Conservation (phyloP, 805 yeast species). For the Teunomyces tritomae region DNA sequence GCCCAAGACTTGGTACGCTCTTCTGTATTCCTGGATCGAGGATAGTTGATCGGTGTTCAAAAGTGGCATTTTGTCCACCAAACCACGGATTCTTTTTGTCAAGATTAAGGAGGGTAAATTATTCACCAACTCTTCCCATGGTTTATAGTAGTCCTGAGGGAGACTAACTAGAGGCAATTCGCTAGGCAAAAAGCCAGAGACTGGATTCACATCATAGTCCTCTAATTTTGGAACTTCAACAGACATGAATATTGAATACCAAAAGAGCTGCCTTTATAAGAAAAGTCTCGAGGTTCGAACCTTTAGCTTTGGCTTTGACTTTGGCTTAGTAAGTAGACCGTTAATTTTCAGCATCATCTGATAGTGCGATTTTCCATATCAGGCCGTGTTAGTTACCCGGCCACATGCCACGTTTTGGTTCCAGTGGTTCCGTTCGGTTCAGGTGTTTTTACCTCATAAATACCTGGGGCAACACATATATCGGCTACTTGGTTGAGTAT, state of each 20-base stretch:
- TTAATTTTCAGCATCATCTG: not conserved
- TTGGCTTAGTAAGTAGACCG: not conserved
- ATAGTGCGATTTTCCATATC: not conserved
- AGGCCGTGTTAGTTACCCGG: not conserved
- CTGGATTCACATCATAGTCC: constrained; percentile 68
- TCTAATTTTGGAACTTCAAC: constrained; percentile 29
- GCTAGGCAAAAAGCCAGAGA: constrained; percentile 78
- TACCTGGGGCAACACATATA: too few relatives aligned
- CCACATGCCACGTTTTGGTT: not conserved
- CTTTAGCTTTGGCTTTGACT: too few relatives aligned
- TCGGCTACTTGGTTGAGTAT: too few relatives aligned
- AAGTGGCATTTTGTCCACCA: constrained; percentile 63
- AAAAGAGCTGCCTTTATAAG: too few relatives aligned
- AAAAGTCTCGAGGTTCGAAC: too few relatives aligned
- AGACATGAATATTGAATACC: not conserved
- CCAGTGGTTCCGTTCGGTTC: too few relatives aligned
- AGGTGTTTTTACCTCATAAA: too few relatives aligned
- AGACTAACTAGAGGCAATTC: constrained; percentile 59
- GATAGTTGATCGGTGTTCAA: constrained; percentile 48
- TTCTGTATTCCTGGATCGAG: constrained; percentile 54
- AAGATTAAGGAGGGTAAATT: constrained; percentile 73
- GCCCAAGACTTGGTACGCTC: constrained; percentile 79
- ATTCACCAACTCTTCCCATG: constrained; percentile 73
- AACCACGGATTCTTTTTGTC: constrained; percentile 55
- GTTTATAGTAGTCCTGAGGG: constrained; percentile 58